These are phyloP conservation scores for Penicillium soppii DNA, from an alignment of 495 filamentous ascomycete species.

Conservation along the genomic window DNA sequence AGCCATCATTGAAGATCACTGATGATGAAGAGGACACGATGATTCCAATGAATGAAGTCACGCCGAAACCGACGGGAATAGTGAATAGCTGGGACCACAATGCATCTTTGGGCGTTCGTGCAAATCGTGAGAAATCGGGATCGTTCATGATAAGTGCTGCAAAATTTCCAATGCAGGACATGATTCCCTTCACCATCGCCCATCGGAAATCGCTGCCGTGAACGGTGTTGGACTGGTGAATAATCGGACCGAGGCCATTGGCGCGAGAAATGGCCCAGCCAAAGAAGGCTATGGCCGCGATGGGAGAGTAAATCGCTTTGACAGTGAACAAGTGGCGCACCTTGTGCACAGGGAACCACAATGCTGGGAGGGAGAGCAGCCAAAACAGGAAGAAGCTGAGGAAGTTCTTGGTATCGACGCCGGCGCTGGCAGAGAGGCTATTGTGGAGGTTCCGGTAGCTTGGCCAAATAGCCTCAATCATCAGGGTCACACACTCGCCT, in stretches of 20 bases:
- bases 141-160: constrained; percentile 78
- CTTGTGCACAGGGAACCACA: constrained; percentile 68
- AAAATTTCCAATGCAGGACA: constrained; percentile 91
- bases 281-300: constrained; percentile 82
- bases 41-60: constrained; percentile 92
- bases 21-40: constrained; percentile 84
- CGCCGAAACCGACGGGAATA: constrained; percentile 81
- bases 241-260: constrained; percentile 81
- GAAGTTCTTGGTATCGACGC: constrained; percentile 74
- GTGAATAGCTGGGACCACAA: constrained; percentile 88
- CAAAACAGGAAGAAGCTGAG: constrained; percentile 84
- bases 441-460: constrained; percentile 66
- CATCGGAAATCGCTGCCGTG: constrained; percentile 73
- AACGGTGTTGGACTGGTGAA: constrained; percentile 64
- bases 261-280: constrained; percentile 87
- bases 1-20: constrained; percentile 68
- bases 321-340: constrained; percentile 86
- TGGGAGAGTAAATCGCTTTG: constrained; percentile 83
- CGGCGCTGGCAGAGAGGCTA: constrained; percentile 59
- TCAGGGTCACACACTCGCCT: constrained; percentile 74
- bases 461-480: constrained; percentile 82
- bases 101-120: constrained; percentile 74
- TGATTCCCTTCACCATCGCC: constrained; percentile 80
- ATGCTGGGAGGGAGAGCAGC: constrained; percentile 74
- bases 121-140: constrained; percentile 89